Evolutionary conservation across 2,329 filamentous ascomycete species (phyloP).

Genomic region (Scytalidium lignicola): DNA sequence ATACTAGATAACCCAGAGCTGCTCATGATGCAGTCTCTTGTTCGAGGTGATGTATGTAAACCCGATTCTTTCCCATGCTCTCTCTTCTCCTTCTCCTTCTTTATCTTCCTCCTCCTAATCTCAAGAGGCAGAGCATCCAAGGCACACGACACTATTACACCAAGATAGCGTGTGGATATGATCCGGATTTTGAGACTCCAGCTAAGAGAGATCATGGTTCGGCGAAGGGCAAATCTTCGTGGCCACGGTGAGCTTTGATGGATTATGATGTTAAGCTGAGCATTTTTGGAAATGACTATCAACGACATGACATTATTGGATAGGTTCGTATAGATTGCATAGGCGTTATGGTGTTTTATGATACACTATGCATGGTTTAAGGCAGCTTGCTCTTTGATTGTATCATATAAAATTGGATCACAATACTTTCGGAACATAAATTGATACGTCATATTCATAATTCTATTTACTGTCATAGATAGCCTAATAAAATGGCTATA

Average conservation of each 20-base stretch:
- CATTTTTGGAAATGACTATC: no score
- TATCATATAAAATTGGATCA: no score
- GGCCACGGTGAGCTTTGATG: background rate
- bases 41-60: constrained; percentile 46
- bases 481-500: background rate
- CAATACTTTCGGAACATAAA: background rate
- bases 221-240: background rate
- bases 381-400: no score
- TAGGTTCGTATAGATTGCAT: no score
- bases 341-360: no score
- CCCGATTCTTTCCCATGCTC: background rate
- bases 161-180: constrained; percentile 49
- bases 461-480: background rate
- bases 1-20: constrained; percentile 53
- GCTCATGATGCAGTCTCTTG: constrained; percentile 54
- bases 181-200: constrained; percentile 12
- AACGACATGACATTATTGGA: no score
- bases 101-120: background rate
- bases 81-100: background rate
- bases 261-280: no score
- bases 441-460: background rate
- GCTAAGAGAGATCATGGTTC: background rate
- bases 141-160: constrained; percentile 52
- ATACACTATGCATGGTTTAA: no score
- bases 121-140: constrained; percentile 45